Evolutionary conservation across 148 eudicot genomes (phyloP), one percentile per base, ranked within the genome.

Genomic region (Beta vulgaris): DNA sequence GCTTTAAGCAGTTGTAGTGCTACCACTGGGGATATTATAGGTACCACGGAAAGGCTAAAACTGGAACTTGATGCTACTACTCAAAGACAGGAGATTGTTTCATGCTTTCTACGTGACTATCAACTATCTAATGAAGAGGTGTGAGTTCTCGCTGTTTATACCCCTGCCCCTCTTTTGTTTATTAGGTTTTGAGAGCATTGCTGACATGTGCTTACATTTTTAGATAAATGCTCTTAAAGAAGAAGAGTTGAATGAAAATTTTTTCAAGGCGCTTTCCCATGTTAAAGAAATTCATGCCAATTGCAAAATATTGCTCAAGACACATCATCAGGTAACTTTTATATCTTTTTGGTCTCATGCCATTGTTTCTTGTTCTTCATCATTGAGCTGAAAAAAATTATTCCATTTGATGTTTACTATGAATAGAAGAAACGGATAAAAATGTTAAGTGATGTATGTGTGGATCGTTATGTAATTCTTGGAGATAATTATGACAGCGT

Each of bases 121-220:
- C 99, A 95, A 84, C 92, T 95, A 51, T 92, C 99, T 54, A 92
- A 74, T 78, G 99, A 95, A 80, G 97, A 95, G 99, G 99, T 95
- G 69, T 77, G 60, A 21, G 21, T 46, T 79, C 68, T 65, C 73
- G 44, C 29, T 57, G 1, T 11, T 0, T 37, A 64, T 61, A 8
- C 39, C 40, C 8, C 12, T 3, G 19, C 36, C 19, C 36, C n/a
- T 25, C 31, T 40, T 35, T 40, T 39, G 32, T 31, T 9, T 15
- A 61, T 79, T 28, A 53, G 72, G 54, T 54, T 60, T 49, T 66
- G 18, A 48, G 44, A 13, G 59, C 26, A 62, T 73, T 83, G 49
- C 75, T 83, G 75, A 62, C 74, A 26, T 72, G 15, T 61, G 39
- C 65, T 77, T 51, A 69, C 23, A 54, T 43, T 81, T n/a, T 48